Evolutionary conservation across 495 filamentous ascomycete species (phyloP).

Genomic region (Filosporella fistucella): DNA sequence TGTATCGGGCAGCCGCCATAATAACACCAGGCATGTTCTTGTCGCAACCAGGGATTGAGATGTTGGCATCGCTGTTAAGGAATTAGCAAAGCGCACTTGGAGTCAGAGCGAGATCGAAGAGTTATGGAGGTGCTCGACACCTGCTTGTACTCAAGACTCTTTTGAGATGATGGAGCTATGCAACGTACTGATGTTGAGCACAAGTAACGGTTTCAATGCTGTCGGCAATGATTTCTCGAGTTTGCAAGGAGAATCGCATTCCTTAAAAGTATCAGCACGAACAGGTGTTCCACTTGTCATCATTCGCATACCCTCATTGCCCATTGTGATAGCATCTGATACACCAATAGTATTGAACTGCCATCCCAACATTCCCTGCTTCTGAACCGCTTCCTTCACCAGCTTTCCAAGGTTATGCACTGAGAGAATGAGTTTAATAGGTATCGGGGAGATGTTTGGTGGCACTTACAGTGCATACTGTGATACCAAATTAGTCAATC

Average conservation of each 20-base stretch:
- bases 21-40: slow-evolving; percentile 95
- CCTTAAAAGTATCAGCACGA: too few species aligned
- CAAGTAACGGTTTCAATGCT: slow-evolving; percentile 91
- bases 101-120: too few species aligned
- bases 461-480: slow-evolving; percentile 41
- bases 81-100: not conserved
- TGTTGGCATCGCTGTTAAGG: slow-evolving; percentile 64
- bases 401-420: slow-evolving; percentile 84
- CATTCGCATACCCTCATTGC: slow-evolving; percentile 66
- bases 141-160: too few species aligned
- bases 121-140: too few species aligned
- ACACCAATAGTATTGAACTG: slow-evolving; percentile 88
- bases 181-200: too few species aligned
- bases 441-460: slow-evolving; percentile 7
- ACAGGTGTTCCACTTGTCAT: too few species aligned
- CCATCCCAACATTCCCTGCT: slow-evolving; percentile 80
- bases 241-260: slow-evolving; percentile 96
- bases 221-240: slow-evolving; percentile 91
- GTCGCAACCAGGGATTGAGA: slow-evolving; percentile 93
- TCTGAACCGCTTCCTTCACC: slow-evolving; percentile 79
- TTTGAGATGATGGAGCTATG: too few species aligned
- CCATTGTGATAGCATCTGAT: slow-evolving; percentile 80
- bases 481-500: slow-evolving; percentile 6
- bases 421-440: slow-evolving; percentile 27
- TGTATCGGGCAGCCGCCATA: slow-evolving; percentile 74